Percentiles rank a stretch among this genome's conserved stretches.
Evolutionary conservation across 2,329 filamentous ascomycete genomes (phyloP).

Genomic region (Trichoderma sp.): DNA sequence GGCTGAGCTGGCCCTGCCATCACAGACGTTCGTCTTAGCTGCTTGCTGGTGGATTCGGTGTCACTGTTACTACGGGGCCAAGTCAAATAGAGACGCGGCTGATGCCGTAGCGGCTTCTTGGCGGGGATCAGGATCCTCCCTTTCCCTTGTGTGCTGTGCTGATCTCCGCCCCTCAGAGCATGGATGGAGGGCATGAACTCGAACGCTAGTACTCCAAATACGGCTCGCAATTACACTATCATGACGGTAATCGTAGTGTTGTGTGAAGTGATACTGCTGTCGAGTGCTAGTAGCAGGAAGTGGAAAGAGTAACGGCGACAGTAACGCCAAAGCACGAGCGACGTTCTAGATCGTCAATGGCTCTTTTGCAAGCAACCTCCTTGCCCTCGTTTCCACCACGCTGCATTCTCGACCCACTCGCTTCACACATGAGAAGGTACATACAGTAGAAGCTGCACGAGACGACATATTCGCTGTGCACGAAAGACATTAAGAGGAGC

Average conservation of each 20-base stretch:
- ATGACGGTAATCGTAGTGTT: background rate
- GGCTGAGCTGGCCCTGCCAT: background rate
- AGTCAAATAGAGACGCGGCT: constrained; percentile 9
- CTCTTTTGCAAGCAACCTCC: background rate
- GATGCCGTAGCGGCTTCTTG: constrained; percentile 18
- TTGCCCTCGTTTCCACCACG: background rate
- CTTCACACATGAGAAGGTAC: background rate
- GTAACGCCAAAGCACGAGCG: background rate
- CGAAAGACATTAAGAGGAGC: background rate
- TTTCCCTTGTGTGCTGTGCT: background rate
- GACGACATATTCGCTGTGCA: background rate
- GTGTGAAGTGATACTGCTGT: constrained; percentile 1
- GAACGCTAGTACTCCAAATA: background rate
- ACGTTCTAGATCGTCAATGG: background rate
- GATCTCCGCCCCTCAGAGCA: background rate
- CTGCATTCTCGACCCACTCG: constrained; percentile 2
- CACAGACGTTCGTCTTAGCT: background rate
- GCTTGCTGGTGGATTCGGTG: constrained; percentile 1
- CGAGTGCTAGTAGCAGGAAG: background rate
- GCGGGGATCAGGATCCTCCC: background rate
- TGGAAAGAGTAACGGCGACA: background rate
- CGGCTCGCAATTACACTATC: background rate
- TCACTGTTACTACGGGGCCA: background rate
- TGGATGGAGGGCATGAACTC: background rate
- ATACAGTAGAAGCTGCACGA: background rate